phyloP scores from a whole-genome alignment of 129 eudicot species.

The Calendula officinalis region DNA sequence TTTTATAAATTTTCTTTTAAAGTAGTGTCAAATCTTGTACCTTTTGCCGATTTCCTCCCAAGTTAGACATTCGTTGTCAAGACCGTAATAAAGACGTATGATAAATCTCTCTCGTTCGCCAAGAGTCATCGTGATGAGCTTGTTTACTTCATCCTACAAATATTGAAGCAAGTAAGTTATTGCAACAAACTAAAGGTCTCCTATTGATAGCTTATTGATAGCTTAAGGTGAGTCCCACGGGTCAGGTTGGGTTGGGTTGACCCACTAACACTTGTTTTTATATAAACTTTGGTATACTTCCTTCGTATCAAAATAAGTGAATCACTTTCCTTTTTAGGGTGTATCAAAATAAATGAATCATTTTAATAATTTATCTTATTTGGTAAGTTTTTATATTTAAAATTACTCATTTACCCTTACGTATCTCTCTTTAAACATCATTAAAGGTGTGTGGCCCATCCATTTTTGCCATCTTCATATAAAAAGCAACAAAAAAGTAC shows the following conservation, averaged over 20 bases:
- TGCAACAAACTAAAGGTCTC: neutral
- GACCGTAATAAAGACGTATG: constrained; percentile 69
- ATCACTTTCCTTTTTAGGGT: too few relatives aligned
- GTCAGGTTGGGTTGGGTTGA: neutral
- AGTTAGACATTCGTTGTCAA: constrained; percentile 64
- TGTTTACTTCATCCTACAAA: constrained; percentile 75
- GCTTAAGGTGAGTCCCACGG: neutral
- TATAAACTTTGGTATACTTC: neutral
- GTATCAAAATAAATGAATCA: too few relatives aligned
- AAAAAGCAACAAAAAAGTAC: too few relatives aligned
- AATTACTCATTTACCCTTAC: too few relatives aligned
- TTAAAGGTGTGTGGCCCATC: too few relatives aligned
- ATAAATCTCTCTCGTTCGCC: constrained; percentile 62
- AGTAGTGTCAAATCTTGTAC: constrained; percentile 26
- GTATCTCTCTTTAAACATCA: too few relatives aligned
- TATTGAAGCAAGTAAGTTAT: neutral
- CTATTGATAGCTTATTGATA: neutral
- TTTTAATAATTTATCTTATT: too few relatives aligned
- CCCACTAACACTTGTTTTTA: neutral
- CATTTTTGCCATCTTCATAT: too few relatives aligned
- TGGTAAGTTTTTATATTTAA: too few relatives aligned
- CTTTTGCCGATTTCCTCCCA: constrained; percentile 82
- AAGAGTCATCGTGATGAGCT: constrained; percentile 49
- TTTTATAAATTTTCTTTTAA: neutral
- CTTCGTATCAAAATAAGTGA: too few relatives aligned